Evolutionary conservation across 768 basidiomycete species (phyloP).

Genomic region (Suillus variegatus): DNA sequence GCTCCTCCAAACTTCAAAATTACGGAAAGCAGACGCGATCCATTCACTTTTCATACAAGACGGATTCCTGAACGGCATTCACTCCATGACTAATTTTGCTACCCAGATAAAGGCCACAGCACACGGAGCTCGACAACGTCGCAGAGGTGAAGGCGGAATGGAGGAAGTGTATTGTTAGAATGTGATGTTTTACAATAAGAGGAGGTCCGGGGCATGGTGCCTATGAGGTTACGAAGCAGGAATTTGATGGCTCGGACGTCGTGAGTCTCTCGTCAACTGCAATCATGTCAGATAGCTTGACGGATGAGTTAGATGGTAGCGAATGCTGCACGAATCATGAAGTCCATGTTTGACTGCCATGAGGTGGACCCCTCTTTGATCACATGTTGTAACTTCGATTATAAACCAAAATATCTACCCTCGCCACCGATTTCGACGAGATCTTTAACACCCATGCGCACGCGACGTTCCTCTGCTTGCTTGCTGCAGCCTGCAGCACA

Average conservation of each 20-base stretch:
- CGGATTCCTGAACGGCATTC: not conserved
- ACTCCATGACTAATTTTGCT: not conserved
- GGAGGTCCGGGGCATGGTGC: slow-evolving; percentile 30
- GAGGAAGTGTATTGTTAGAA: slow-evolving; percentile 18
- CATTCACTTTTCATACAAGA: not conserved
- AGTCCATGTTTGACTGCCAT: too few species aligned
- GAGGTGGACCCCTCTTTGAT: too few species aligned
- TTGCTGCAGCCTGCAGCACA: too few species aligned
- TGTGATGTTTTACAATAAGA: slow-evolving; percentile 31
- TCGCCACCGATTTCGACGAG: too few species aligned
- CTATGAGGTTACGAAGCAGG: slow-evolving; percentile 16
- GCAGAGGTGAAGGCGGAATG: slow-evolving; percentile 18
- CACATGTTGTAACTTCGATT: too few species aligned
- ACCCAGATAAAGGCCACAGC: slow-evolving; percentile 14
- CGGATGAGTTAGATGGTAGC: too few species aligned
- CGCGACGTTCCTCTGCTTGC: too few species aligned
- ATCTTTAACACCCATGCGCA: too few species aligned
- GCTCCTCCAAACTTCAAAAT: not conserved
- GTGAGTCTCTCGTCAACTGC: slow-evolving; percentile 16
- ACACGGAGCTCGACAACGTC: slow-evolving; percentile 31
- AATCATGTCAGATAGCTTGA: slow-evolving; percentile 5
- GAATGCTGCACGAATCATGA: too few species aligned
- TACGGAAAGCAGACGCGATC: not conserved
- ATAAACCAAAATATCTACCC: too few species aligned
- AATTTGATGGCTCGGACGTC: slow-evolving; percentile 30